A percentile compares a stretch with the other conserved stretches of the same genome.
phyloP scores from a whole-genome alignment of 1,139 yeast genomes.

The Lodderomyces beijingensis region DNA sequence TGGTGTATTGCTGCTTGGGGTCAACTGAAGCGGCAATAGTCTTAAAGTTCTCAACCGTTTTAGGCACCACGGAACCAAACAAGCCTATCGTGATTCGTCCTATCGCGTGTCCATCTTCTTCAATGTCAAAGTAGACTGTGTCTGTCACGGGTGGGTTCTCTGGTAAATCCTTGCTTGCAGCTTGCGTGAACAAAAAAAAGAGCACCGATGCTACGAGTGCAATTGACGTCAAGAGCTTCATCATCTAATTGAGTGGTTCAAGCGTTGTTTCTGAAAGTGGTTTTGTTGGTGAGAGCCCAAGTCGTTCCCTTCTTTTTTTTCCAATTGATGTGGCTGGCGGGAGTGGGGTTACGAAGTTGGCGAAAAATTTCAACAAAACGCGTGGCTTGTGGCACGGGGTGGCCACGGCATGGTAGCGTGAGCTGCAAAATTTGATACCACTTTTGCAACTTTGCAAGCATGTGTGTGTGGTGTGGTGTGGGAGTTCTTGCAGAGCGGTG shows the following conservation, averaged over 20 bases:
- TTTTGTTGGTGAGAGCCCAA: no score
- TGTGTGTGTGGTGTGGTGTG: no score
- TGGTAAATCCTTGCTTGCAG: constrained; percentile 22
- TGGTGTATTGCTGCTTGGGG: constrained; percentile 48
- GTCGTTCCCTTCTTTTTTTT: no score
- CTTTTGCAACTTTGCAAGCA: no score
- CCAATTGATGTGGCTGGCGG: neutral
- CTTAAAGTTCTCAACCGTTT: constrained; percentile 55
- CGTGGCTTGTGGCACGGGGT: neutral
- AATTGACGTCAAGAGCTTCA: constrained; percentile 23
- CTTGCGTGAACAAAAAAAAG: constrained; percentile 19
- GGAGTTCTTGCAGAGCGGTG: no score
- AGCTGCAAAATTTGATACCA: neutral
- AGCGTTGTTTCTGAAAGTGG: no score
- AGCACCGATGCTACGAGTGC: constrained; percentile 16
- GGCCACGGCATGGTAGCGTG: neutral
- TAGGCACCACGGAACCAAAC: constrained; percentile 63
- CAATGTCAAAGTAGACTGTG: constrained; percentile 82
- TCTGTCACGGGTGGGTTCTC: constrained; percentile 60
- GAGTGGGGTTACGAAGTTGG: neutral
- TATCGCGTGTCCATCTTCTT: constrained; percentile 68
- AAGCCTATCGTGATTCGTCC: constrained; percentile 71
- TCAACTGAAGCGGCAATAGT: constrained; percentile 58
- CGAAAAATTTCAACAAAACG: neutral
- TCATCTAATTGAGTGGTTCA: constrained; percentile 12